Base-by-base conservation (phyloP, 2,329 filamentous ascomycete species). In the Parastagonospora nodorum region DNA sequence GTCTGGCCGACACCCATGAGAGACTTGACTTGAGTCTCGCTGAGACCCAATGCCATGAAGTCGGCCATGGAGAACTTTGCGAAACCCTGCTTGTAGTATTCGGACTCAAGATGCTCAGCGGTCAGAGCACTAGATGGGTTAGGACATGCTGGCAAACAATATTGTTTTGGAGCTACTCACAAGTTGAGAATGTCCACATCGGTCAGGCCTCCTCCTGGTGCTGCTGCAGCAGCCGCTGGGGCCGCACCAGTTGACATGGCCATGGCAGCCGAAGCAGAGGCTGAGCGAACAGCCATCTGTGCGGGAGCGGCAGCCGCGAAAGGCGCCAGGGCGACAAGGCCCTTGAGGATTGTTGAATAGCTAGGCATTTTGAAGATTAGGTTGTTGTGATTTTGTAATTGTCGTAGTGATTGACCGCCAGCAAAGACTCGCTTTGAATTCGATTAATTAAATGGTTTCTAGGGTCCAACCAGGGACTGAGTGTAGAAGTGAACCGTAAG, bases 11-110 rank as follows among this genome's bases (percentile, higher is more conserved):
- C 83, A 48, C 77, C 71, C 73, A 84, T 79, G 45, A 90, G 78
- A 65, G 88, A 84, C 42, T 77, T 75, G 58, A 88, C 78, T 58
- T 87, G 79, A 14, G 68, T 66, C 35, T 78, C 73, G 49, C 71
- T 78, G 51, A 88, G 79, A 53, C 86, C 86, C 11, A 87, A 78
- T 32, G 84, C 83, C 19, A 76, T 68, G 74, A 92, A 91, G 65
- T 89, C 84, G 28, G 79, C 71, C 35, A 82, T 80, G 24, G 83
- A 79, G 75, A 90, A 89, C 71, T 84, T 81, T 56, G 80, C 79
- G 67, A 91, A 88, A 32, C 87, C 88, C 67, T 88, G 80, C 61
- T 83, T 79, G 79, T 92, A 91, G 75, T 90, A 91, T 48, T 81
- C 78, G 19, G 85, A 80, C 76, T 91, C 88, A 64, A 91, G 86